Evolutionary conservation across 371 early-diverging fungal genomes (phyloP).

Genomic region (Actinomucor elegans): DNA sequence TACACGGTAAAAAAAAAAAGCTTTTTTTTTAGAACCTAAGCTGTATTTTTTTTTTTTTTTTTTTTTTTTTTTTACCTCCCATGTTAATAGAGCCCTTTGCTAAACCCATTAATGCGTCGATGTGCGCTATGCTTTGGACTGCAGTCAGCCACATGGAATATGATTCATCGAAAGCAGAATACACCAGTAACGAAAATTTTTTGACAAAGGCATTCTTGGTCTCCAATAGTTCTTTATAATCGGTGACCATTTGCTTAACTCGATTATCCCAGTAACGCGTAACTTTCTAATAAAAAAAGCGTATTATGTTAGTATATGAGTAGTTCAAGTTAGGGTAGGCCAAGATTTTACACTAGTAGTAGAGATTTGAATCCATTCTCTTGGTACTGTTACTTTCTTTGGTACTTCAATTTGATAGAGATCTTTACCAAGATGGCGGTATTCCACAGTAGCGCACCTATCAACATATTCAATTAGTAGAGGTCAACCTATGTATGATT

Average conservation of each 20-base stretch:
- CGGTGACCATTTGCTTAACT: conserved; percentile 65
- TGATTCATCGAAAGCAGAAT: conserved; percentile 57
- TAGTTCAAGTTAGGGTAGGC: no score
- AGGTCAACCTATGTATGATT: no score
- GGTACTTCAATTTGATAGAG: conserved; percentile 94
- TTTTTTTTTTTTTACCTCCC: conserved; percentile 60
- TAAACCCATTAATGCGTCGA: conserved; percentile 92
- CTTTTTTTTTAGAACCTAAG: neutral
- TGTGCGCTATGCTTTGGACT: conserved; percentile 60
- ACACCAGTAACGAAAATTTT: conserved; percentile 71
- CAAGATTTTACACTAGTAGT: conserved; percentile 64
- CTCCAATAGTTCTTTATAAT: conserved; percentile 86
- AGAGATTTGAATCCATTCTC: conserved; percentile 77
- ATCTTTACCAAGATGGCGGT: conserved; percentile 94
- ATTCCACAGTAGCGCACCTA: conserved; percentile 59
- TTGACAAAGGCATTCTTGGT: conserved; percentile 67
- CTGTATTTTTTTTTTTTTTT: neutral
- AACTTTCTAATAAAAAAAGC: conserved; percentile 49
- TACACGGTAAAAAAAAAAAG: conserved; percentile 2
- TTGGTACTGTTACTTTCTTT: conserved; percentile 73
- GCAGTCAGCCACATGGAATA: neutral
- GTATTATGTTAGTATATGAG: neutral
- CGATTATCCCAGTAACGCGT: conserved; percentile 86
- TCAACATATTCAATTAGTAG: no score
- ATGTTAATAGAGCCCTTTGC: conserved; percentile 70